These are phyloP conservation scores for Dipodascus albidus DNA, from an alignment of 805 yeast genomes.

Conservation along the genomic window DNA sequence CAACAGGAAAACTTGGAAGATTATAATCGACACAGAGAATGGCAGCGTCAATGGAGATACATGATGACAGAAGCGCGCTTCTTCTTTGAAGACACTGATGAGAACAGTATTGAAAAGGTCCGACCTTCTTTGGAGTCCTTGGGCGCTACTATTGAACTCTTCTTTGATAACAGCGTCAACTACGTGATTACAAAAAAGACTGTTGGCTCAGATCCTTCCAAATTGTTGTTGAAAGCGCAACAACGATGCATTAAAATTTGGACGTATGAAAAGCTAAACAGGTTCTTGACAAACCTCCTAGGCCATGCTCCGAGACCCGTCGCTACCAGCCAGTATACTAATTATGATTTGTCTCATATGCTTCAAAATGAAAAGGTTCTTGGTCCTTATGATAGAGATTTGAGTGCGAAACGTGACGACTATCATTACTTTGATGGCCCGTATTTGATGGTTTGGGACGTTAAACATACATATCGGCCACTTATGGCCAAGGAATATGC, in stretches of 20 bases:
- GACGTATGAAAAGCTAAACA: conserved; percentile 73
- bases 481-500: conserved; percentile 74
- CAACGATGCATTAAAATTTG: conserved; percentile 65
- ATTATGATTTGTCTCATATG: conserved; percentile 43
- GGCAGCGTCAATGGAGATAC: conserved; percentile 57
- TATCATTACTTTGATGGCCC: conserved; percentile 67
- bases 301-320: conserved; percentile 6
- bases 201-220: conserved; percentile 34
- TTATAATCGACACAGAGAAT: conserved; percentile 16
- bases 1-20: background rate
- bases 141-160: conserved; percentile 38
- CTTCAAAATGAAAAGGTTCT: conserved; percentile 73
- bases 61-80: conserved; percentile 49
- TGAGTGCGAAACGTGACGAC: conserved; percentile 74
- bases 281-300: conserved; percentile 51
- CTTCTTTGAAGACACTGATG: conserved; percentile 45
- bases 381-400: conserved; percentile 86
- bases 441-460: conserved; percentile 70
- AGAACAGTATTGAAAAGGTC: conserved; percentile 17
- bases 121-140: conserved; percentile 18
- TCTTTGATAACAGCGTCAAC: conserved; percentile 53
- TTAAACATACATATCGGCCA: conserved; percentile 68
- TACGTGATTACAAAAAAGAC: conserved; percentile 66
- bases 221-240: conserved; percentile 55
- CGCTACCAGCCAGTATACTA: conserved; percentile 1